These are phyloP conservation scores for Proliferodiscus dingleyae DNA, from an alignment of 2,329 filamentous ascomycete species.

Conservation along the genomic window DNA sequence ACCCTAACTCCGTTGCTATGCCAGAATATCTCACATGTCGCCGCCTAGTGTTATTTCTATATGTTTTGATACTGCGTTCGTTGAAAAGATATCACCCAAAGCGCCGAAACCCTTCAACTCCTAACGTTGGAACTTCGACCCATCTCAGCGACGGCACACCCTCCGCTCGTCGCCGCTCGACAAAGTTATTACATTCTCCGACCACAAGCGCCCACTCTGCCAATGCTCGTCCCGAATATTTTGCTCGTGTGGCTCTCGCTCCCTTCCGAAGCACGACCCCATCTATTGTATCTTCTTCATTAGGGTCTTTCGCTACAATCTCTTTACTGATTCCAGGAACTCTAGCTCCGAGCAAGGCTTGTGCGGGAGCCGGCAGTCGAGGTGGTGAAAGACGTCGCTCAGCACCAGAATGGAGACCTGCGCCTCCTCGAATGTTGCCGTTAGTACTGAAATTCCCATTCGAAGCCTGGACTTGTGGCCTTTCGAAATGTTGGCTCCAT, in stretches of 20 bases:
- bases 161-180: constrained; percentile 69
- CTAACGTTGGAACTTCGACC: constrained; percentile 64
- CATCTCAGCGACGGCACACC: constrained; percentile 61
- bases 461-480: constrained; percentile 6
- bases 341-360: constrained; percentile 50
- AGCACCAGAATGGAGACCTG: constrained; percentile 8
- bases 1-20: too few species aligned
- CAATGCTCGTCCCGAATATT: constrained; percentile 67
- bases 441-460: background rate
- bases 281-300: constrained; percentile 7
- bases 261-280: constrained; percentile 2
- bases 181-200: constrained; percentile 75
- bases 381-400: constrained; percentile 64
- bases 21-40: too few species aligned
- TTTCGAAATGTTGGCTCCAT: constrained; percentile 49
- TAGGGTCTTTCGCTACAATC: constrained; percentile 23
- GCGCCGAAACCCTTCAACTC: constrained; percentile 56
- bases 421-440: constrained; percentile 4
- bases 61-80: too few species aligned
- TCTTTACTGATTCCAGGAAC: constrained; percentile 25
- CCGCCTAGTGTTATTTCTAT: too few species aligned
- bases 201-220: constrained; percentile 75
- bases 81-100: constrained; percentile 15
- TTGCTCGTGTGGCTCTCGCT: constrained; percentile 36
- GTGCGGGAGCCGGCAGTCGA: constrained; percentile 65